phyloP scores from a whole-genome alignment of 1,139 yeast species.

The Martiniozyma asiatica region DNA sequence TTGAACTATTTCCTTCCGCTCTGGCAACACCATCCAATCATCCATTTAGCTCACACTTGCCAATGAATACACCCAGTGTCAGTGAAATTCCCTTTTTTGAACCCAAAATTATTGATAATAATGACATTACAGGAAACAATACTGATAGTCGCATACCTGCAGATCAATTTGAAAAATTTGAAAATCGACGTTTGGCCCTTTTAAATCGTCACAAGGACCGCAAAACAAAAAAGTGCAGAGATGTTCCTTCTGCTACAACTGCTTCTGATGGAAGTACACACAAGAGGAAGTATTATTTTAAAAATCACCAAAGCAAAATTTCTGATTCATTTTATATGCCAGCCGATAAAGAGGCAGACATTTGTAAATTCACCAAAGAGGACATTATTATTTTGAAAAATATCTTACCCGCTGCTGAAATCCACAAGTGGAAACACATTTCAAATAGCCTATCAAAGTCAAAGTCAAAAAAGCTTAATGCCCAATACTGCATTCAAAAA shows the following conservation, averaged over 20 bases:
- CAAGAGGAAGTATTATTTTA: constrained; percentile 7
- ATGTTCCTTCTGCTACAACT: constrained; percentile 2
- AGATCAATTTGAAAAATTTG: too few relatives aligned
- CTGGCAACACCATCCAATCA: too few relatives aligned
- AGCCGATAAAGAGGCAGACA: constrained; percentile 15
- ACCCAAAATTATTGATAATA: too few relatives aligned
- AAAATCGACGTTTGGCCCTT: too few relatives aligned
- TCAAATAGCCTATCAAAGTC: constrained; percentile 21
- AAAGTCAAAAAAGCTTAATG: constrained; percentile 20
- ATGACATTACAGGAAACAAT: too few relatives aligned
- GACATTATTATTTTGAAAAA: constrained; percentile 19
- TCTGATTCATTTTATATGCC: constrained; percentile 12
- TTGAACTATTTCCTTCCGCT: too few relatives aligned
- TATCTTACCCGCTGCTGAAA: constrained; percentile 21
- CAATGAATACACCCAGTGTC: too few relatives aligned
- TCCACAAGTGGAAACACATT: constrained; percentile 23
- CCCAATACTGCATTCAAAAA: constrained; percentile 21
- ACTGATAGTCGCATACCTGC: too few relatives aligned
- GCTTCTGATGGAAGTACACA: constrained; percentile 2
- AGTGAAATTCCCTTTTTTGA: too few relatives aligned
- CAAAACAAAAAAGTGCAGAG: too few relatives aligned
- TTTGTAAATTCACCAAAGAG: constrained; percentile 19
- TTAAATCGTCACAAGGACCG: too few relatives aligned
- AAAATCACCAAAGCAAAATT: constrained; percentile 11
- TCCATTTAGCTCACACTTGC: too few relatives aligned